A percentile compares a stretch with the other conserved stretches of the same genome.
phyloP scores from a whole-genome alignment of 768 basidiomycete species.

The Kwoniella dejecticola region DNA sequence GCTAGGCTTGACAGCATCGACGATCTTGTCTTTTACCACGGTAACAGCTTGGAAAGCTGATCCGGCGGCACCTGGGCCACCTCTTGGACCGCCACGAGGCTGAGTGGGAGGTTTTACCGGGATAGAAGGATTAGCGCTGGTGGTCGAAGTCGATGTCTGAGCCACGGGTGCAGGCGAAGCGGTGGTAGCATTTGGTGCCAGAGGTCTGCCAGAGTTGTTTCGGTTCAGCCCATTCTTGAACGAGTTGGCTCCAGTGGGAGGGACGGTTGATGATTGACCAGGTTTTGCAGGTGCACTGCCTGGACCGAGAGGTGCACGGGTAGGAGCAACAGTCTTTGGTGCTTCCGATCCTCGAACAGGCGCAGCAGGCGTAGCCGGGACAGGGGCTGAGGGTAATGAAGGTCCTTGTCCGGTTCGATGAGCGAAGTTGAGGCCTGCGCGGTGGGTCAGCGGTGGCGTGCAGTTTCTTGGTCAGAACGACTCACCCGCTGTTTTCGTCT shows the following conservation, averaged over 20 bases:
- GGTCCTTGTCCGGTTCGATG: constrained; percentile 31
- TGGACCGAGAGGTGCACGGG: constrained; percentile 19
- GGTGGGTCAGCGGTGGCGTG: background rate
- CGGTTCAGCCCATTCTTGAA: constrained; percentile 16
- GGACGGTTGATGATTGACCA: constrained; percentile 5
- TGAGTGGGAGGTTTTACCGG: constrained; percentile 21
- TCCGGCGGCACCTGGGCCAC: background rate
- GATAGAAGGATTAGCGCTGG: background rate
- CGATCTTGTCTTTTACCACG: constrained; percentile 8
- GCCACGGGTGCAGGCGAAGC: constrained; percentile 13
- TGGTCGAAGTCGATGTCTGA: background rate
- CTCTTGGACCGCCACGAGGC: constrained; percentile 10
- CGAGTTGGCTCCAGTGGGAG: constrained; percentile 2
- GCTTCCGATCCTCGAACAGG: constrained; percentile 6
- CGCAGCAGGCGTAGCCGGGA: constrained; percentile 5
- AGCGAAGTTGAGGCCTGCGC: constrained; percentile 85
- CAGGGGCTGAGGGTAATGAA: constrained; percentile 27
- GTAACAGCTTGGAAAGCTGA: background rate
- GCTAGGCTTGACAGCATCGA: constrained; percentile 7
- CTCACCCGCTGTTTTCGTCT: constrained; percentile 87
- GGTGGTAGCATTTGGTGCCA: constrained; percentile 3
- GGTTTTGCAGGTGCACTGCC: constrained; percentile 7
- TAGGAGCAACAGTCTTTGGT: constrained; percentile 13
- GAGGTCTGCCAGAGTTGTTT: constrained; percentile 4
- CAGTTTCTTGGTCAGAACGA: background rate